These are phyloP conservation scores for Heterobasidion occidentale DNA, from an alignment of 1,284 basidiomycete genomes.

Conservation along the genomic window DNA sequence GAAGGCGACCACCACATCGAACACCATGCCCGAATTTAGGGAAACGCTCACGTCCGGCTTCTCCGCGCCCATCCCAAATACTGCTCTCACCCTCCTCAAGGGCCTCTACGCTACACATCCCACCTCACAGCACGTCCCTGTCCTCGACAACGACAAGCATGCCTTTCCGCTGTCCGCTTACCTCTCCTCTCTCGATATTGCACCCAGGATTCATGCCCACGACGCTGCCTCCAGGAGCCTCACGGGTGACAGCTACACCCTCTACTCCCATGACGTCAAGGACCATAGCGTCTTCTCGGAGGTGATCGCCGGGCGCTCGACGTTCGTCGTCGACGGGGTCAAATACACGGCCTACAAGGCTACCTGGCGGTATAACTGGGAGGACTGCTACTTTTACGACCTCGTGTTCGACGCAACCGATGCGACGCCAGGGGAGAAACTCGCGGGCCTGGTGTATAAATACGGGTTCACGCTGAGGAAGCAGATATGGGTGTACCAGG, in stretches of 20 bases:
- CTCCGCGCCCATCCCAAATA: background rate
- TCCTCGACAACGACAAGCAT: constrained; percentile 3
- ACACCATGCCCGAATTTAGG: no score
- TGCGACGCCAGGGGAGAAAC: constrained; percentile 11
- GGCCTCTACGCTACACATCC: constrained; percentile 6
- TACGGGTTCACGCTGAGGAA: constrained; percentile 20
- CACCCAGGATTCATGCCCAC: constrained; percentile 7
- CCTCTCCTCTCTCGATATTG: constrained; percentile 7
- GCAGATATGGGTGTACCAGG: constrained; percentile 32
- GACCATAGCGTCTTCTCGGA: background rate
- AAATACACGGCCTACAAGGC: constrained; percentile 15
- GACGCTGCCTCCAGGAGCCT: background rate
- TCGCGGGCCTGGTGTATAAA: constrained; percentile 21
- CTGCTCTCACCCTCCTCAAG: constrained; percentile 6
- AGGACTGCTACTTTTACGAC: constrained; percentile 10
- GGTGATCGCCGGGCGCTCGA: constrained; percentile 9
- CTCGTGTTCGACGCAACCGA: constrained; percentile 13
- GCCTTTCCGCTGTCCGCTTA: constrained; percentile 13
- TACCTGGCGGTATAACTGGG: constrained; percentile 9
- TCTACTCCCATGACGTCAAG: background rate
- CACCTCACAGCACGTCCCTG: constrained; percentile 9
- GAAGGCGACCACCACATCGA: no score
- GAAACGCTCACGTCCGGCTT: no score
- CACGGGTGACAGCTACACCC: constrained; percentile 1
- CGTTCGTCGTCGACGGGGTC: constrained; percentile 12